A percentile compares a stretch with the other conserved stretches of the same genome.
Conservation (phyloP, 495 filamentous ascomycete genomes). For the Penicillium flavigenum region DNA sequence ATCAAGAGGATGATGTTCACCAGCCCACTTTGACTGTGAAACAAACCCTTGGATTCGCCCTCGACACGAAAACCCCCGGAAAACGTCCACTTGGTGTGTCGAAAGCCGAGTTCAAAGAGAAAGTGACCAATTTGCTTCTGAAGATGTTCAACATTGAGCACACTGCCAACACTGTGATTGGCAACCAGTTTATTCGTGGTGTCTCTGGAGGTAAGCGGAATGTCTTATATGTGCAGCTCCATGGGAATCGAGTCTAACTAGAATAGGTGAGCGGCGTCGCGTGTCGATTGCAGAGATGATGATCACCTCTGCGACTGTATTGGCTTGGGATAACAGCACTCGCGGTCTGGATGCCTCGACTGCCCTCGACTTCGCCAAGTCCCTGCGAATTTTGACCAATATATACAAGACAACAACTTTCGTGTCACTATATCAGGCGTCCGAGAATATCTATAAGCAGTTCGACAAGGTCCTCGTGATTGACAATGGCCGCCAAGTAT, state of each 20-base stretch:
- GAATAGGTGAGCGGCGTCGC: slow-evolving; percentile 70
- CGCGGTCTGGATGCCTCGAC: slow-evolving; percentile 82
- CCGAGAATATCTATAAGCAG: slow-evolving; percentile 77
- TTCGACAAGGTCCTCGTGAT: slow-evolving; percentile 91
- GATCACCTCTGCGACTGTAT: slow-evolving; percentile 67
- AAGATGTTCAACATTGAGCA: slow-evolving; percentile 90
- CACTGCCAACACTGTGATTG: slow-evolving; percentile 76
- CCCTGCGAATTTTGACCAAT: slow-evolving; percentile 73
- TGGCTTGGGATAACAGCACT: slow-evolving; percentile 83
- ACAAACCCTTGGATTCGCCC: slow-evolving; percentile 78
- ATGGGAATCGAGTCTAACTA: not conserved
- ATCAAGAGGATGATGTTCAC: slow-evolving; percentile 80
- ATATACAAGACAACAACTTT: slow-evolving; percentile 78
- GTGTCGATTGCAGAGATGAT: slow-evolving; percentile 57
- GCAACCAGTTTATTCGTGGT: slow-evolving; percentile 76
- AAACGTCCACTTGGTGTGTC: slow-evolving; percentile 66
- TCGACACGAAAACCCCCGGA: slow-evolving; percentile 77
- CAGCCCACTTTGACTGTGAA: slow-evolving; percentile 79
- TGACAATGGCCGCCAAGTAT: slow-evolving; percentile 74
- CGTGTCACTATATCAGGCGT: slow-evolving; percentile 80
- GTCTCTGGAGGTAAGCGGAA: slow-evolving; percentile 58
- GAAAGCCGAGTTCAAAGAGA: slow-evolving; percentile 67
- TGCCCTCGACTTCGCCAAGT: slow-evolving; percentile 70
- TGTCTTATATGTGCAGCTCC: not conserved
- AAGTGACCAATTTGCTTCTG: slow-evolving; percentile 66